Conservation (phyloP, 2,329 filamentous ascomycete genomes). For the Aureobasidium pullulans region DNA sequence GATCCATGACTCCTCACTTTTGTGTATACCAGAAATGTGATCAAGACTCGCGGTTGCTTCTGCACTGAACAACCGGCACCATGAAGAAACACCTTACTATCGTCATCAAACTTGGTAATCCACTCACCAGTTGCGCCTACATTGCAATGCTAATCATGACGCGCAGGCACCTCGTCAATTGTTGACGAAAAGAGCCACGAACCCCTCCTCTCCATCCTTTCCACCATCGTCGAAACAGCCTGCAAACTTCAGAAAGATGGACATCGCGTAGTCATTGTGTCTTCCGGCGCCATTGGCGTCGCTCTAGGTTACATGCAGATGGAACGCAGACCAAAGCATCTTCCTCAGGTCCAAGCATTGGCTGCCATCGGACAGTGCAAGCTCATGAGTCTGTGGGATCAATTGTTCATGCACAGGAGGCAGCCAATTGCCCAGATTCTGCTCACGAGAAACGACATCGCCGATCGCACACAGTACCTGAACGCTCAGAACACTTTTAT, state of each 20-base stretch:
- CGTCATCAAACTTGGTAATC: conserved; percentile 78
- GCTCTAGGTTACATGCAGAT: conserved; percentile 86
- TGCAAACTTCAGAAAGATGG: conserved; percentile 82
- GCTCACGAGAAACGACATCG: conserved; percentile 90
- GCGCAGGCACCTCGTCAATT: conserved; percentile 89
- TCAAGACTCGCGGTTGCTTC: not conserved
- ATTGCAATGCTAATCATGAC: not conserved
- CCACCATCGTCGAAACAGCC: conserved; percentile 88
- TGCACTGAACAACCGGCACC: conserved; percentile 15
- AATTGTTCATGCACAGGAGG: conserved; percentile 75
- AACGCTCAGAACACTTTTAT: conserved; percentile 95
- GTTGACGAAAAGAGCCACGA: conserved; percentile 94
- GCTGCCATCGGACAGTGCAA: conserved; percentile 95
- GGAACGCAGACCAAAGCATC: conserved; percentile 77
- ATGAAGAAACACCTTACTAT: conserved; percentile 71
- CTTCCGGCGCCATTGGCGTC: conserved; percentile 93
- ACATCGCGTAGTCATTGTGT: conserved; percentile 91
- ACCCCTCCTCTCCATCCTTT: conserved; percentile 82
- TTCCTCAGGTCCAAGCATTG: conserved; percentile 84
- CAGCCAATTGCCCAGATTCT: conserved; percentile 94
- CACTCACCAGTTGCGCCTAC: not conserved
- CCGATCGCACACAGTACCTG: conserved; percentile 87
- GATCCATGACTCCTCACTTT: not conserved
- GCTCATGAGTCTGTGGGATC: conserved; percentile 92
- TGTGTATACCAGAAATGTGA: conserved; percentile 8